Evolutionary conservation across 2,329 filamentous ascomycete genomes (phyloP), one percentile per base, ranked within the genome.

Genomic region (Alternaria sp.): DNA sequence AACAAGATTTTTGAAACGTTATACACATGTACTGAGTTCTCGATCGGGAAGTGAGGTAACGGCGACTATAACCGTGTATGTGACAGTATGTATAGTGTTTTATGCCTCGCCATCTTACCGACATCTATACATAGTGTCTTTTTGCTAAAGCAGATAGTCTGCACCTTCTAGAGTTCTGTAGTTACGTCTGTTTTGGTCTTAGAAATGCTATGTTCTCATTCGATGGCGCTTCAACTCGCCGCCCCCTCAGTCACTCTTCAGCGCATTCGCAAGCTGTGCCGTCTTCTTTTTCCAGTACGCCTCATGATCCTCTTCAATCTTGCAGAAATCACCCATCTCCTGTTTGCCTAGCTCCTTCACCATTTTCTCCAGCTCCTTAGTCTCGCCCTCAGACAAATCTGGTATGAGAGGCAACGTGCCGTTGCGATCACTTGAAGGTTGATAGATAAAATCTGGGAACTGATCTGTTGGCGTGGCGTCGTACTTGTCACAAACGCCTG

Each of bases 271-370:
- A 48, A 73, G 56, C 54, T 70, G 59, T 8, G 51, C 49, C 24
- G 63, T 60, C 66, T 77, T 77, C 63, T 57, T 69, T 36, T 65
- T 53, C 70, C 67, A 75, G 58, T 67, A 75, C 39, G 56, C 55
- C 54, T 63, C 51, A 44, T 73, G 55, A 16, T 71, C 69, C 48
- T 65, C 62, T 39, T 73, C 67, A n/a, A 69, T 49, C 16, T 62
- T 61, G 22, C 57, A 48, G 32, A 75, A 43, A 5, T 71, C 67
- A 3, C 62, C 61, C 2, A 72, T 48, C 9, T 75, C 59, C 49
- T 66, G 54, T 11, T 38, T 57, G 3, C 72, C 75, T 30, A 77
- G 26, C 16, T 57, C 56, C 7, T 52, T 51, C 12, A 76, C 44
- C 22, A 48, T 30, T 11, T 26, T n/a, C 42, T 70, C 52, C 7